A percentile compares a stretch with the other conserved stretches of the same genome.
These are phyloP conservation scores for Aspergillus calidoustus DNA, from an alignment of 2,329 filamentous ascomycete genomes.

Conservation along the genomic window DNA sequence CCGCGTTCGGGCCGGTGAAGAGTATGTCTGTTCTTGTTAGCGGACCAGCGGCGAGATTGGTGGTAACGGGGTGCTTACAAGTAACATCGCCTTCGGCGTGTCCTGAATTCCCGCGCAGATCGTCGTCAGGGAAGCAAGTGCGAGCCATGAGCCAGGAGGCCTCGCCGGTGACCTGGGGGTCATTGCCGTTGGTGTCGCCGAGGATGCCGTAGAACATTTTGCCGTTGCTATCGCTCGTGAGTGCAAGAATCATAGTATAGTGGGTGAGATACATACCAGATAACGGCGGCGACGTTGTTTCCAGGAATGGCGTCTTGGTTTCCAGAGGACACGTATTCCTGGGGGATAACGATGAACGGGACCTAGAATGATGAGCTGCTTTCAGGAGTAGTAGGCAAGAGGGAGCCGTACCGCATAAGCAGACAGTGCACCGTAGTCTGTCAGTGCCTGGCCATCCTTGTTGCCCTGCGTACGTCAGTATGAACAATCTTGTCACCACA, in stretches of 20 bases:
- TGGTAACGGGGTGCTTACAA: slow-evolving; percentile 23
- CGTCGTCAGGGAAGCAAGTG: slow-evolving; percentile 37
- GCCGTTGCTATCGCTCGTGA: slow-evolving; percentile 25
- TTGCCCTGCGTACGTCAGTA: slow-evolving; percentile 29
- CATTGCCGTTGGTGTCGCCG: slow-evolving; percentile 36
- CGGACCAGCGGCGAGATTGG: neutral
- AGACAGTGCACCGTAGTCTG: slow-evolving; percentile 36
- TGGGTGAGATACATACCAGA: slow-evolving; percentile 28
- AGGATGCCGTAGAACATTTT: slow-evolving; percentile 42
- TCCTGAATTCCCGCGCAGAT: slow-evolving; percentile 32
- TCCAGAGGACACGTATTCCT: slow-evolving; percentile 27
- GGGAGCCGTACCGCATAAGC: slow-evolving; percentile 27
- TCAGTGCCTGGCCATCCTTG: slow-evolving; percentile 29
- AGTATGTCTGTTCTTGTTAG: slow-evolving; percentile 30
- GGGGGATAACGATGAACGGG: slow-evolving; percentile 37
- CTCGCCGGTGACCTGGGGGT: slow-evolving; percentile 37
- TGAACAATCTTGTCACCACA: neutral
- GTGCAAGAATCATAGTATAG: no score
- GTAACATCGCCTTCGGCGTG: slow-evolving; percentile 35
- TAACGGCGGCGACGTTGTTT: slow-evolving; percentile 37
- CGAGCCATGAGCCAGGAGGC: slow-evolving; percentile 42
- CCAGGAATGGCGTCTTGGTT: slow-evolving; percentile 28
- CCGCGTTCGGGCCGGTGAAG: slow-evolving; percentile 33
- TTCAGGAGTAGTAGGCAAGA: neutral
- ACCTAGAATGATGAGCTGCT: slow-evolving; percentile 21